Percentiles rank a stretch among this genome's conserved stretches.
Conservation (phyloP, 352 stramenopile species). For the Plasmopara viticola region DNA sequence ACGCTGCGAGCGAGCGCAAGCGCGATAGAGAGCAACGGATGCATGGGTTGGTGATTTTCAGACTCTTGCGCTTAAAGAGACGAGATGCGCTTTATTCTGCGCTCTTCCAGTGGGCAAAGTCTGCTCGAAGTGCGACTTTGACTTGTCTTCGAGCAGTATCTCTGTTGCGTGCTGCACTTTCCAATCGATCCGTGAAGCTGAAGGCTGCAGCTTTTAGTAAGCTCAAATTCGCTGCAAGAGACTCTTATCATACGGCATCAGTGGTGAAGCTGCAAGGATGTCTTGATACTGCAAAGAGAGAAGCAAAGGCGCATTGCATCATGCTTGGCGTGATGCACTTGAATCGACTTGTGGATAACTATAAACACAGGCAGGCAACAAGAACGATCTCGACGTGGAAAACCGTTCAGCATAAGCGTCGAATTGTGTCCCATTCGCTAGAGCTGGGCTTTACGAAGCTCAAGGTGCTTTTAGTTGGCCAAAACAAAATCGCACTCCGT, state of each 20-base stretch:
- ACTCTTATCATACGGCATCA: constrained; percentile 2
- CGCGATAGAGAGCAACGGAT: constrained; percentile 20
- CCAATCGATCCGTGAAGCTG: constrained; percentile 8
- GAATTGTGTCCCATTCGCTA: constrained; percentile 2
- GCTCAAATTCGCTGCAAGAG: constrained; percentile 9
- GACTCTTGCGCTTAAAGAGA: constrained; percentile 33
- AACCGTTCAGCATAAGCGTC: constrained; percentile 6
- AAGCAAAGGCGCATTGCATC: constrained; percentile 6
- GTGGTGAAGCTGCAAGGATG: constrained; percentile 9
- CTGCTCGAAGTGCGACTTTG: constrained; percentile 13
- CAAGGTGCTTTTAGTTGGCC: constrained; percentile 16
- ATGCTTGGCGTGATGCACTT: constrained; percentile 19
- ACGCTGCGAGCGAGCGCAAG: constrained; percentile 25
- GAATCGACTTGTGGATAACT: constrained; percentile 19
- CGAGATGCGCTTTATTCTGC: constrained; percentile 19
- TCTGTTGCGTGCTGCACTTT: constrained; percentile 12
- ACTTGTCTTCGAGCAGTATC: constrained; percentile 11
- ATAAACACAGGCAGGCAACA: constrained; percentile 18
- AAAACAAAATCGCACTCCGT: constrained; percentile 10
- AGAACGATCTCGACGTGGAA: constrained; percentile 20
- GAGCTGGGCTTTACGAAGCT: constrained; percentile 23
- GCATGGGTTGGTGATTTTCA: constrained; percentile 22
- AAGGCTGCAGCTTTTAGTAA: constrained; percentile 26
- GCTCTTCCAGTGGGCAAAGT: constrained; percentile 21
- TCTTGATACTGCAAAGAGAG: constrained; percentile 10